Base-by-base conservation (phyloP, 306 rosid species). In the Rosa persica region DNA sequence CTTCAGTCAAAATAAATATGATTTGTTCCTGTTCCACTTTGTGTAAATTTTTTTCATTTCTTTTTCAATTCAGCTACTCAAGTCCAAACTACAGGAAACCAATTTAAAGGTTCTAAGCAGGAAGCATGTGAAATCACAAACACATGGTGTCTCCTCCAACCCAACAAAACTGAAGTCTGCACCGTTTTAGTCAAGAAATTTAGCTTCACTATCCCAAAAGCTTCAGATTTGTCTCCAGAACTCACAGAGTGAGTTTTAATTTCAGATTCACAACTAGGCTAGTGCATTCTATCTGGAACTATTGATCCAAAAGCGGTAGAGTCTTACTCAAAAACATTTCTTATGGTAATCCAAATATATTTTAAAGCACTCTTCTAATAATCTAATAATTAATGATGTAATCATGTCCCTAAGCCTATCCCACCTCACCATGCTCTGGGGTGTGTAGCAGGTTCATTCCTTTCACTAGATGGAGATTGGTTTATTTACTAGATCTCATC, bases 401-500 rank as follows among this genome's bases (percentile, higher is more conserved):
- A 51, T 15, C 11, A 55, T 51, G 61, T 51, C 5, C 8, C 22
- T 10, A 72, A 1, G 11, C 42, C 76, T 72, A 52, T 51, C 12
- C 76, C 48, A 72, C 30, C 8, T 27, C 46, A 51, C n/a, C 48
- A 73, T 20, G 62, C 38, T 48, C 38, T 36, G n/a, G 12, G 6
- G 66, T 72, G 16, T 39, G 48, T 73, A 36, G 48, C 66, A 38
- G 40, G 25, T 57, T 13, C 23, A 15, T 55, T 15, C 22, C 44
- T 57, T 23, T 73, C 67, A 73, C 39, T 12, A 54, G 47, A 73
- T 52, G 36, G 39, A 72, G 16, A 55, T 73, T 73, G 48, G 8
- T 73, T 73, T 54, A 15, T 55, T 54, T 39, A 52, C n/a, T 55
- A 19, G 34, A 69, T 3, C 38, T 73, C 36, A 27, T 70, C 13